These are phyloP conservation scores for Ascochyta lentis DNA, from an alignment of 2,329 filamentous ascomycete genomes.

Conservation along the genomic window DNA sequence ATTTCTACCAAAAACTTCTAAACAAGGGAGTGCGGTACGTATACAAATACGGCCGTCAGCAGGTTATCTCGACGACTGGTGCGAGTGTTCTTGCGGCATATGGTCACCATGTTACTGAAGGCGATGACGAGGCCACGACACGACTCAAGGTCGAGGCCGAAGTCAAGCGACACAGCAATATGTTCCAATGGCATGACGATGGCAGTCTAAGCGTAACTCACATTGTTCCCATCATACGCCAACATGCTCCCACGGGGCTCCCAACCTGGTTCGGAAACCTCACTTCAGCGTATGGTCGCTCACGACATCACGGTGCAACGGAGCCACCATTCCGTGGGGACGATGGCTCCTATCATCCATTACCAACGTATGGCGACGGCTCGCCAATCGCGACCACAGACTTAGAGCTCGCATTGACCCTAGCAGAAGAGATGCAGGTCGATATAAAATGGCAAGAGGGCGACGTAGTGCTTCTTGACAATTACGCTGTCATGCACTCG, in stretches of 20 bases:
- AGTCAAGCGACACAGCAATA: no score
- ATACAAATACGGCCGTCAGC: no score
- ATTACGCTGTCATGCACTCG: conserved; percentile 25
- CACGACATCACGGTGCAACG: conserved; percentile 18
- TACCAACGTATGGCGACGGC: no score
- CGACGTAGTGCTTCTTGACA: conserved; percentile 23
- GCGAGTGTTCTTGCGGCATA: no score
- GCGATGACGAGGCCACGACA: no score
- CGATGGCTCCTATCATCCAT: not conserved
- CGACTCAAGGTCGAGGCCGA: no score
- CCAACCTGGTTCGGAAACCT: conserved; percentile 21
- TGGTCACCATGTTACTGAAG: no score
- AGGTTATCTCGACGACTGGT: no score
- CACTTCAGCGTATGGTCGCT: conserved; percentile 17
- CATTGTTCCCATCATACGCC: conserved; percentile 21
- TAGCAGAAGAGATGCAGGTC: conserved; percentile 18
- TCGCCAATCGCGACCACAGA: conserved; percentile 1
- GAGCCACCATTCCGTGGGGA: conserved; percentile 18
- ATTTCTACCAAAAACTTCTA: no score
- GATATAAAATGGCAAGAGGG: conserved; percentile 19
- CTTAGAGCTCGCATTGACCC: conserved; percentile 20
- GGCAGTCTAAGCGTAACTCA: conserved; percentile 22
- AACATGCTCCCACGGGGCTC: conserved; percentile 13
- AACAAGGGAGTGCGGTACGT: no score
- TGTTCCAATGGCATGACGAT: conserved; percentile 22